Base-by-base conservation (phyloP, 306 rosid species). In the Gynostemma pentaphyllum region DNA sequence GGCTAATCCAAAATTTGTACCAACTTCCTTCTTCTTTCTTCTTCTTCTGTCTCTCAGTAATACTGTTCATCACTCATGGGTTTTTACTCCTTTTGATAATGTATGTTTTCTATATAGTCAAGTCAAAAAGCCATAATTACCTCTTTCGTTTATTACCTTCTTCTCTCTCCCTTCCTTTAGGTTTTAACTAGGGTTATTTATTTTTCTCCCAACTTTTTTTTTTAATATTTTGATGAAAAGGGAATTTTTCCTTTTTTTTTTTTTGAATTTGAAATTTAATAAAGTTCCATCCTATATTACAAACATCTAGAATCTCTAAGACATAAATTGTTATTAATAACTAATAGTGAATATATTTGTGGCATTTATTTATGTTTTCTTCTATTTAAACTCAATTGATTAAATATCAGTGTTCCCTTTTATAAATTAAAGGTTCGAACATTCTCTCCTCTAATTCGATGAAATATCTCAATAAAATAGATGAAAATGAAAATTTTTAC, bases 1-100 rank as follows among this genome's bases (percentile, higher is more conserved):
- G 68, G 55, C 68, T 45, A 46, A 64, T 42, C 54, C 68, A 45
- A 64, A n/a, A 64, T 26, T 45, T 64, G 53, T 64, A 64, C 68
- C 55, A 44, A 64, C 56, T 45, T 9, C 53, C 7, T 2, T 16
- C 11, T 28, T 55, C 45, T 45, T 53, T 44, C 2, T 16, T 23
- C 11, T 16, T 9, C 53, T 28, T 42, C 68, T 45, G 48, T 60
- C 36, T 60, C 66, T 39, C 66, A 64, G n/a, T n/a, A n/a, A 5
- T 10, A 64, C 68, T 64, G 55, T 28, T 15, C 68, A 29, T 45
- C 27, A 22, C 51, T 63, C 53, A 45, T 27, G 29, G 46, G 46
- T 48, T 48, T 56, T 56, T 56, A 56, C 63, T 56, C 63, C 62
- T 30, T 56, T 18, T 26, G n/a, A 48, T 6, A 24, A 8, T 23